Evolutionary conservation across 495 filamentous ascomycete species (phyloP).

Genomic region (Penicillium diatomitis): DNA sequence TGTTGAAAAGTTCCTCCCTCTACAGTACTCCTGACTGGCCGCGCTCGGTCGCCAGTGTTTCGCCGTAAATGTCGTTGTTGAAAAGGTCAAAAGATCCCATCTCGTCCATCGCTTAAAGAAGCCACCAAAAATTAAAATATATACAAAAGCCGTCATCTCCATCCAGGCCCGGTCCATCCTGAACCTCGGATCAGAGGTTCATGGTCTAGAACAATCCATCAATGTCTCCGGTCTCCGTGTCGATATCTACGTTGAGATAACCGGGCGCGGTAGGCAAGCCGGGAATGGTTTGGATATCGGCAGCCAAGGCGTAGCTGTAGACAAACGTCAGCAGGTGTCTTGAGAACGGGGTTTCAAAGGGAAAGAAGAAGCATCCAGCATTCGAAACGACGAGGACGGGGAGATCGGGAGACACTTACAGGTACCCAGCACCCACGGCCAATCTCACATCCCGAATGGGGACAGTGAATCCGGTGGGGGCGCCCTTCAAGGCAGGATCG

Average conservation of each 20-base stretch:
- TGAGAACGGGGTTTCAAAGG: too few relatives aligned
- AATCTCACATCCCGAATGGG: constrained; percentile 90
- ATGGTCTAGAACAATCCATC: constrained; percentile 75
- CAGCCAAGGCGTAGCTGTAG: constrained; percentile 77
- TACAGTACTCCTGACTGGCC: constrained; percentile 4
- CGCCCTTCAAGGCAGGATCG: constrained; percentile 87
- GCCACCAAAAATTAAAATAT: not conserved
- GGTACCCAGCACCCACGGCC: constrained; percentile 86
- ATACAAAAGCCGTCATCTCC: constrained; percentile 7
- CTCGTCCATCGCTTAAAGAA: not conserved
- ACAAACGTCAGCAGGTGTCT: constrained; percentile 1
- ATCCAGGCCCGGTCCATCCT: not conserved
- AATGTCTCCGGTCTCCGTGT: constrained; percentile 89
- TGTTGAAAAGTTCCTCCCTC: constrained; percentile 17
- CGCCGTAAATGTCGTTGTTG: constrained; percentile 13
- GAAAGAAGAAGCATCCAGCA: not conserved
- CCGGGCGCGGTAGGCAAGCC: constrained; percentile 92
- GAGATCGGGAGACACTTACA: constrained; percentile 44
- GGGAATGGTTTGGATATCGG: constrained; percentile 97
- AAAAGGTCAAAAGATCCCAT: not conserved
- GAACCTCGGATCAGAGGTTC: not conserved
- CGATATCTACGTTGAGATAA: constrained; percentile 92
- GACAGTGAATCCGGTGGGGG: constrained; percentile 91
- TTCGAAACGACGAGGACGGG: not conserved
- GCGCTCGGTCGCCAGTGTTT: constrained; percentile 13